Base-by-base conservation (phyloP, 495 filamentous ascomycete species). In the Podospora conica region DNA sequence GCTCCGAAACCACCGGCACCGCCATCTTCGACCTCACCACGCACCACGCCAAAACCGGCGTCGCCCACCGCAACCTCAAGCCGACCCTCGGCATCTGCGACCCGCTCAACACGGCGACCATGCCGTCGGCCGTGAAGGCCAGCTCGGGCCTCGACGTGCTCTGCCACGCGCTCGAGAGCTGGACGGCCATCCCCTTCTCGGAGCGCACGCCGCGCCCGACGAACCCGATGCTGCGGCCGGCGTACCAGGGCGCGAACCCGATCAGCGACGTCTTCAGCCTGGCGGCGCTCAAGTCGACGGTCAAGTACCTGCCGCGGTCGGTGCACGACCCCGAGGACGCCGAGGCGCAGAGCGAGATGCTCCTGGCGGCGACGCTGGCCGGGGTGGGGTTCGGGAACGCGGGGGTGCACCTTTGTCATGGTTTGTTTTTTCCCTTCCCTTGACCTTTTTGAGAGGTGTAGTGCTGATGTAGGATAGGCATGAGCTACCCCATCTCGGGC, bases 371-470 rank as follows among this genome's bases (percentile, higher is more conserved):
- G 0, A 98, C 95, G 0, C 80, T 98, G 0, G 95, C 95, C 0
- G 95, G 95, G 15, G 92, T 98, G 2, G 95, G 95, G 0, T 98
- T 98, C 77, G 95, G 95, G 25, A 98, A 98, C 74, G 95, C 95
- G 1, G 95, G 95, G 48, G 95, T 98, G 1, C 95, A 98, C 79
- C 82, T 98, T 6, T 98, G 95, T 78, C 95, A 98, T 73, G 95
- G 83, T 83, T 73, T 58, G 76, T 55, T 48, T 24, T 1, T 20
- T 57, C 53, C 69, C 23, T 55, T 4, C 55, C 28, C 6, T 33
- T 55, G 23, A 20, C 25, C 22, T 63, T 58, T 54, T 55, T 15
- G 18, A 31, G 40, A 56, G 0, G 33, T 12, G 28, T 3, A 20
- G 40, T 28, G 10, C 24, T 20, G 20, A 63, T 0, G 21, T 25